Conservation (phyloP, 2,329 filamentous ascomycete species). For the Hirsutella minnesotensis region DNA sequence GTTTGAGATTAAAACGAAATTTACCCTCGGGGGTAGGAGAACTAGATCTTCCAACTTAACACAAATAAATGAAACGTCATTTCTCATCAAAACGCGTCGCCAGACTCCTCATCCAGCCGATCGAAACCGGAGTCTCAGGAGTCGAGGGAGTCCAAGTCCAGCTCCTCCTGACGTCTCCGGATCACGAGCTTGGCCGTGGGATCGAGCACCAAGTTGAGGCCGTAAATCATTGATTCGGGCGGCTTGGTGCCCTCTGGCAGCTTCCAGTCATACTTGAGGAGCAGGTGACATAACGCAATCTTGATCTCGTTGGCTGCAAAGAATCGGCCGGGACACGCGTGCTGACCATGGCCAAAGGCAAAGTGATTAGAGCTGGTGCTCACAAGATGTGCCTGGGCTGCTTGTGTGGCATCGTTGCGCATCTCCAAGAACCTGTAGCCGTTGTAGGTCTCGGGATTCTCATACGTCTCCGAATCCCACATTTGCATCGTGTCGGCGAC, state of each 20-base stretch:
- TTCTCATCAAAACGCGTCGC: too few species aligned
- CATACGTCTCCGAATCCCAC: neutral
- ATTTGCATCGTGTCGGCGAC: neutral
- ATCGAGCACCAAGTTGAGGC: neutral
- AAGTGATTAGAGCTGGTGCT: slow-evolving; percentile 34
- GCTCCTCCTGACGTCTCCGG: slow-evolving; percentile 1
- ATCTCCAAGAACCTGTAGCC: slow-evolving; percentile 25
- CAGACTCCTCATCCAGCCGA: too few species aligned
- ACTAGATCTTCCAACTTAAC: too few species aligned
- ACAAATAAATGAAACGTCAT: too few species aligned
- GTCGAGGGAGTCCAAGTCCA: neutral
- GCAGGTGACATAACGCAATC: slow-evolving; percentile 33
- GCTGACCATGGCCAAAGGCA: slow-evolving; percentile 40
- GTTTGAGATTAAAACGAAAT: too few species aligned
- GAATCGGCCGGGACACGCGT: slow-evolving; percentile 39
- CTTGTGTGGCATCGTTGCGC: slow-evolving; percentile 21
- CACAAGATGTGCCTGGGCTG: slow-evolving; percentile 22
- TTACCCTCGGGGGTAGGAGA: too few species aligned
- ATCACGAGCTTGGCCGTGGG: neutral
- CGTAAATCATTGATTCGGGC: neutral
- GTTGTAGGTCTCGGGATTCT: neutral
- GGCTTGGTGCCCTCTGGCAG: neutral
- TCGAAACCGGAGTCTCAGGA: too few species aligned
- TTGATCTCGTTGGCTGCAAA: slow-evolving; percentile 40
- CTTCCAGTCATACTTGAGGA: slow-evolving; percentile 35